phyloP scores from a whole-genome alignment of 73 alveolate genomes.

The Uronychia setigera region DNA sequence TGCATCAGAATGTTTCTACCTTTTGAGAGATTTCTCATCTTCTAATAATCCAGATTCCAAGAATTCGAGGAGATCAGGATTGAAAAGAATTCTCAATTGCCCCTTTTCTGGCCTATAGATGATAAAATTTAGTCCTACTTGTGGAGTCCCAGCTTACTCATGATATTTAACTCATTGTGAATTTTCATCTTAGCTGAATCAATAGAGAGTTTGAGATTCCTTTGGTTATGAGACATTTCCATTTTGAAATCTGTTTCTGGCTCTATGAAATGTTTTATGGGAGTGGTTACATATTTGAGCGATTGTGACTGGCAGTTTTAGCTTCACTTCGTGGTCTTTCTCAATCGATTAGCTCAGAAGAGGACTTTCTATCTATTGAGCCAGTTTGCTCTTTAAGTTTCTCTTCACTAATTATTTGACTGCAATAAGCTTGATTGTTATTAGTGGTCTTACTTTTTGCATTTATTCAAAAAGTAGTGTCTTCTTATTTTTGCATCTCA shows the following conservation, averaged over 20 bases:
- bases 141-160: not conserved
- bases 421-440: not conserved
- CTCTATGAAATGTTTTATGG: not conserved
- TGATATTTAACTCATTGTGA: not conserved
- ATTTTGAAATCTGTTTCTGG: not conserved
- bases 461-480: not conserved
- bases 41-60: not conserved
- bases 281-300: not conserved
- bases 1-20: not conserved
- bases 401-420: not conserved
- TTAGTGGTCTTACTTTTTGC: not conserved
- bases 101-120: too few species aligned
- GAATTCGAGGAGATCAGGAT: not conserved
- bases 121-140: not conserved
- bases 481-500: not conserved
- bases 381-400: not conserved
- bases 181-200: not conserved
- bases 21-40: not conserved
- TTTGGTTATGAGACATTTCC: not conserved
- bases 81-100: not conserved
- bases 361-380: not conserved
- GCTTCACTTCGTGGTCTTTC: not conserved
- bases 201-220: not conserved
- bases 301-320: not conserved
- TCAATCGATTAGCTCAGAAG: not conserved